Percentiles rank a stretch among this genome's conserved stretches.
These are phyloP conservation scores for Podospora pseudocomata DNA, from an alignment of 495 filamentous ascomycete species.

Conservation along the genomic window DNA sequence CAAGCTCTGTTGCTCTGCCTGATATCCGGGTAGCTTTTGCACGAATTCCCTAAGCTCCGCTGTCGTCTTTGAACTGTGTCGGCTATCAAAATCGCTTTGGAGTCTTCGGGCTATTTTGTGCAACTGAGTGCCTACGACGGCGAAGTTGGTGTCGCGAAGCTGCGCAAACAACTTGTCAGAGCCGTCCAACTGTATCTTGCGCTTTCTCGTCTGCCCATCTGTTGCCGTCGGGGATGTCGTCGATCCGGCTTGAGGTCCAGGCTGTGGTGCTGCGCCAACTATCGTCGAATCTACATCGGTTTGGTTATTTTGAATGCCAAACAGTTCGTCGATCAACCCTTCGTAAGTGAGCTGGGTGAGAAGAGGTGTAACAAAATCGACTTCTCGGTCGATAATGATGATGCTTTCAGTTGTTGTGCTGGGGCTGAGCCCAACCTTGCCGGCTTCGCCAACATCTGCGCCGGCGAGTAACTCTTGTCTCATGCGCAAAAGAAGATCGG, in stretches of 20 bases:
- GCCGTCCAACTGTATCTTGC: conserved; percentile 85
- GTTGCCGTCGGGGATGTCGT: conserved; percentile 32
- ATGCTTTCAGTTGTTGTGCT: conserved; percentile 83
- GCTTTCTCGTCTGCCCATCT: conserved; percentile 56
- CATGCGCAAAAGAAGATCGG: conserved; percentile 89
- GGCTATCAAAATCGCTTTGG: conserved; percentile 78
- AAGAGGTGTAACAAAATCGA: conserved; percentile 85
- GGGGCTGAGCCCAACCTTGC: conserved; percentile 70
- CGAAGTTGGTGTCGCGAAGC: conserved; percentile 90
- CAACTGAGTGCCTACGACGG: conserved; percentile 80
- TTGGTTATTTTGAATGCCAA: conserved; percentile 83
- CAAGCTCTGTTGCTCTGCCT: conserved; percentile 87
- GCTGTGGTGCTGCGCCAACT: conserved; percentile 64
- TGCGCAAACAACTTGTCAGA: conserved; percentile 87
- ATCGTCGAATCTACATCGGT: conserved; percentile 91
- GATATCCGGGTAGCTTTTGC: conserved; percentile 82
- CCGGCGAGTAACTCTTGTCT: conserved; percentile 81
- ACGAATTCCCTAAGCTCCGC: conserved; percentile 92
- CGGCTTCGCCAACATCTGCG: conserved; percentile 61
- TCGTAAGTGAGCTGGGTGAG: conserved; percentile 97
- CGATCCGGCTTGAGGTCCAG: conserved; percentile 52
- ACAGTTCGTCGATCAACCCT: conserved; percentile 91
- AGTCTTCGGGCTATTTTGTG: conserved; percentile 89
- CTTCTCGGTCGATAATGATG: conserved; percentile 92
- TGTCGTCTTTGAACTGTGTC: conserved; percentile 83